Evolutionary conservation across 2,329 filamentous ascomycete genomes (phyloP).

Genomic region (Xylariaceae sp.): DNA sequence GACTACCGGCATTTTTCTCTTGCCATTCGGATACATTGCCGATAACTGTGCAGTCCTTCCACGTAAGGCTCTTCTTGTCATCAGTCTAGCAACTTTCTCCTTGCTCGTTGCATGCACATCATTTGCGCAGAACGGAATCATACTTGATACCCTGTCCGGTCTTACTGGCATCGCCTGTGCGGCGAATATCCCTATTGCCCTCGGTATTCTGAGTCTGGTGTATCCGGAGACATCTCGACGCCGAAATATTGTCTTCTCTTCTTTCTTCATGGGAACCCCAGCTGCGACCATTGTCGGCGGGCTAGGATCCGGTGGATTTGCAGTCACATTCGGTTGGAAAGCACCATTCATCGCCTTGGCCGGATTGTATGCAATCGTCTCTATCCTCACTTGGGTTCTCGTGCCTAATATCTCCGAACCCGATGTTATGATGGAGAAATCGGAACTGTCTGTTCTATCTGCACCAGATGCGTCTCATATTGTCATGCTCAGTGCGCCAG

Average conservation of each 20-base stretch:
- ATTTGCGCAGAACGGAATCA: slow-evolving; percentile 25
- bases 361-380: slow-evolving; percentile 25
- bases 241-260: slow-evolving; percentile 31
- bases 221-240: slow-evolving; percentile 30
- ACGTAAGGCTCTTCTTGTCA: slow-evolving; percentile 29
- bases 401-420: slow-evolving; percentile 27
- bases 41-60: slow-evolving; percentile 26
- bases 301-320: slow-evolving; percentile 30
- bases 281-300: slow-evolving; percentile 32
- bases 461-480: slow-evolving; percentile 19
- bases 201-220: slow-evolving; percentile 29
- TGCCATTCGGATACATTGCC: slow-evolving; percentile 30
- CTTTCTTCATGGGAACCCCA: slow-evolving; percentile 32
- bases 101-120: slow-evolving; percentile 26
- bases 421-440: slow-evolving; percentile 12
- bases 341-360: slow-evolving; percentile 30
- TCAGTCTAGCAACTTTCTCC: slow-evolving; percentile 27
- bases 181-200: slow-evolving; percentile 30
- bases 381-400: slow-evolving; percentile 24
- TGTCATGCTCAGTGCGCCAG: slow-evolving; percentile 16
- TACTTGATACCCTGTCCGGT: slow-evolving; percentile 29
- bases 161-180: slow-evolving; percentile 31
- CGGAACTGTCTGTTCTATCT: slow-evolving; percentile 16
- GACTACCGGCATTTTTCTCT: slow-evolving; percentile 29
- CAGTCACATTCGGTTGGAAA: slow-evolving; percentile 28